Evolutionary conservation across 75 land plant species (phyloP).

Genomic region (Cryptomeria japonica): DNA sequence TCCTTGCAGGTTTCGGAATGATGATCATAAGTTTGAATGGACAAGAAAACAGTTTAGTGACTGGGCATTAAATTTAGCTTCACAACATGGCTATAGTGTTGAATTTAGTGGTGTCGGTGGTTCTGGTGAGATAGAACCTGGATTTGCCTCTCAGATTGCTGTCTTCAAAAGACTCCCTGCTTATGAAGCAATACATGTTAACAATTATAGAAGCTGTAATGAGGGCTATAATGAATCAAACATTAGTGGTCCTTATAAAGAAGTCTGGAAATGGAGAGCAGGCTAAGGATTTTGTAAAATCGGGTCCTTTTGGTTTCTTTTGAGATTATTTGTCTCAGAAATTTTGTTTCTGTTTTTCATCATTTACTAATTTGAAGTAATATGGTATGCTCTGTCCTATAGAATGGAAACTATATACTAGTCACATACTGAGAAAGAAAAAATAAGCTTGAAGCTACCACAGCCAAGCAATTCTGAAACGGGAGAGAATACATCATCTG

Average conservation of each 20-base stretch:
- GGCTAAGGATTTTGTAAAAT: neutral
- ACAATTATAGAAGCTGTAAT: neutral
- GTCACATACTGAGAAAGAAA: neutral
- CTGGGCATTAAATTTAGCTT: conserved; percentile 80
- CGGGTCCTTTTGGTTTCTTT: neutral
- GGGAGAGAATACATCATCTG: neutral
- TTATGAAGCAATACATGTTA: neutral
- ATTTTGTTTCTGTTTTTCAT: neutral
- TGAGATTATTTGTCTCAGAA: neutral
- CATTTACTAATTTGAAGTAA: neutral
- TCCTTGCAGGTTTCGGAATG: conserved; percentile 69
- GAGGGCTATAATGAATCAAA: neutral
- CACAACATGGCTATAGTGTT: conserved; percentile 66
- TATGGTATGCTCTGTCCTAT: neutral
- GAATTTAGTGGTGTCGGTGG: conserved; percentile 94
- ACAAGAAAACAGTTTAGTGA: conserved; percentile 78
- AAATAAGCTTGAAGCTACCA: neutral
- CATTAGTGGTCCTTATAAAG: neutral
- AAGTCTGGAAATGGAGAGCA: neutral
- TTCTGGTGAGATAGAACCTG: conserved; percentile 75
- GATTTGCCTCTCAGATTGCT: conserved; percentile 97
- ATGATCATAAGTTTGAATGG: conserved; percentile 99
- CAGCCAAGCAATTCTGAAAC: neutral
- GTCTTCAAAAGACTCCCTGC: conserved; percentile 46
- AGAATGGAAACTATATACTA: neutral